Conservation (phyloP, 2,329 filamentous ascomycete genomes). For the Neurospora sp. region DNA sequence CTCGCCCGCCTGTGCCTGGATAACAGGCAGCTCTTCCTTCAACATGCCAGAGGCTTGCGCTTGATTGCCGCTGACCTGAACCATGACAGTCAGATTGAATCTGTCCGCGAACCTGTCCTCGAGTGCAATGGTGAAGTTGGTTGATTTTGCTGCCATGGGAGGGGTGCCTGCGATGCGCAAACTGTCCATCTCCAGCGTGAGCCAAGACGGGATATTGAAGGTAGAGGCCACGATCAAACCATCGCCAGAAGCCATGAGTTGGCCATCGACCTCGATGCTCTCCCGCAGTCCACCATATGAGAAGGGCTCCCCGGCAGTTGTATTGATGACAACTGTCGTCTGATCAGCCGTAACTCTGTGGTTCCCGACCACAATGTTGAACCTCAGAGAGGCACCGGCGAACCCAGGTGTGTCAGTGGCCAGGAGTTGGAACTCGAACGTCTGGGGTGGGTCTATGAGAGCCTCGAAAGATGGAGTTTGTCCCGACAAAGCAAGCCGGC, state of each 20-base stretch:
- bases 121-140: conserved; percentile 52
- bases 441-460: conserved; percentile 57
- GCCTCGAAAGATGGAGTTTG: conserved; percentile 55
- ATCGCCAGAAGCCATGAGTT: conserved; percentile 30
- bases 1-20: conserved; percentile 31
- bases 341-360: conserved; percentile 59
- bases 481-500: conserved; percentile 57
- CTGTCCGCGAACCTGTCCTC: conserved; percentile 49
- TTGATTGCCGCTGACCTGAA: conserved; percentile 14
- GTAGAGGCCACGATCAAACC: conserved; percentile 42
- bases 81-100: conserved; percentile 43
- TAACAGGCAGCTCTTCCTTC: conserved; percentile 26
- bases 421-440: conserved; percentile 61
- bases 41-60: conserved; percentile 26
- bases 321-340: conserved; percentile 45
- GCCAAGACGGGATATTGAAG: conserved; percentile 54
- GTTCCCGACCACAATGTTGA: conserved; percentile 61
- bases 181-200: conserved; percentile 52
- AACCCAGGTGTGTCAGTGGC: conserved; percentile 76
- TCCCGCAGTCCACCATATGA: conserved; percentile 40
- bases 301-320: conserved; percentile 41
- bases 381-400: conserved; percentile 52
- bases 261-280: conserved; percentile 48
- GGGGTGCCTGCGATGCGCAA: conserved; percentile 57
- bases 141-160: conserved; percentile 44